Evolutionary conservation across 441 rosid genomes (phyloP).

Genomic region (Eruca vesicaria): DNA sequence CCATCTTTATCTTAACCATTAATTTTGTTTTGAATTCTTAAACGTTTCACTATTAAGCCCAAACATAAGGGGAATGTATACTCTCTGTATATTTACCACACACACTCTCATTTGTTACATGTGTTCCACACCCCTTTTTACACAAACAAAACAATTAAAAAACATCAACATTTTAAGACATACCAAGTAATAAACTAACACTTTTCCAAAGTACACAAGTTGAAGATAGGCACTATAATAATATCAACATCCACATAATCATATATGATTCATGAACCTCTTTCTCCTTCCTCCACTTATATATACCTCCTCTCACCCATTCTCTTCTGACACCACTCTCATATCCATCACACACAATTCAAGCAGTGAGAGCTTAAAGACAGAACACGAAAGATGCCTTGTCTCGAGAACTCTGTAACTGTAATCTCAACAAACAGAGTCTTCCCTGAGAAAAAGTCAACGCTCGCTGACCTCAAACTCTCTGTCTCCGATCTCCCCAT

Average conservation of each 20-base stretch:
- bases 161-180: background rate
- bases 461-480: slow-evolving; percentile 49
- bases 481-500: slow-evolving; percentile 70
- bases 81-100: background rate
- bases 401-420: slow-evolving; percentile 27
- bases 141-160: background rate
- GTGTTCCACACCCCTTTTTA: background rate
- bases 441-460: slow-evolving; percentile 44
- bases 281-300: slow-evolving; percentile 8
- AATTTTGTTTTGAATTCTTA: background rate
- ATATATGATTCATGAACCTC: slow-evolving; percentile 28
- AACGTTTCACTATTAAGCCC: background rate
- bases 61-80: background rate
- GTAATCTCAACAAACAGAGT: slow-evolving; percentile 40
- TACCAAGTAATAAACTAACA: slow-evolving; percentile 5
- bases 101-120: background rate
- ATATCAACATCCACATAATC: slow-evolving; percentile 25
- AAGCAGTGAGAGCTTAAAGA: background rate
- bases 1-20: background rate
- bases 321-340: slow-evolving; percentile 15
- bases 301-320: background rate
- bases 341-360: background rate
- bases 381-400: slow-evolving; percentile 37
- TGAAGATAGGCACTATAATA: background rate
- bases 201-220: slow-evolving; percentile 21